Evolutionary conservation across 805 yeast genomes (phyloP).

Genomic region (Debaryomyces hansenii): DNA sequence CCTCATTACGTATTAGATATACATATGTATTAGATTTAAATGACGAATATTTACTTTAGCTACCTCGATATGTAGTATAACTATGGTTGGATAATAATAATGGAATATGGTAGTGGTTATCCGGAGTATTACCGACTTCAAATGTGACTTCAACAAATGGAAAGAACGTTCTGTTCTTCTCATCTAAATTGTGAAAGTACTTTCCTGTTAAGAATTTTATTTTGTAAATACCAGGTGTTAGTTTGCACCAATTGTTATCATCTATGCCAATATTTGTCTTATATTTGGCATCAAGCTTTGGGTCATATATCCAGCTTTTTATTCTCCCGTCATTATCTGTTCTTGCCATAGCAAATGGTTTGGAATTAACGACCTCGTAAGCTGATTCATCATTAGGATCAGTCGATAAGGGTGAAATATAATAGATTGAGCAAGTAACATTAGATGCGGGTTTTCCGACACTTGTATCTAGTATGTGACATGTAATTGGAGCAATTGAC

Average conservation of each 20-base stretch:
- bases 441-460: conserved; percentile 76
- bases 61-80: conserved; percentile 89
- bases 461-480: conserved; percentile 87
- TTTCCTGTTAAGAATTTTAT: conserved; percentile 75
- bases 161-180: conserved; percentile 61
- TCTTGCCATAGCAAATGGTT: conserved; percentile 62
- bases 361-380: conserved; percentile 21
- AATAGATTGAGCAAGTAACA: conserved; percentile 67
- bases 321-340: conserved; percentile 86
- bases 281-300: conserved; percentile 18
- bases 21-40: conserved; percentile 2
- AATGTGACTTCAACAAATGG: conserved; percentile 85
- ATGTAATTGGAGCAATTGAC: conserved; percentile 65
- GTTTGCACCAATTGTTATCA: conserved; percentile 39
- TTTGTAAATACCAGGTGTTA: conserved; percentile 67
- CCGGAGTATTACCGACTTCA: conserved; percentile 63
- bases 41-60: conserved; percentile 30
- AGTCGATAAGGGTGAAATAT: conserved; percentile 24
- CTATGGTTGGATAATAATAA: conserved; percentile 80
- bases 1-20: background rate
- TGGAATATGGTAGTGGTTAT: conserved; percentile 87
- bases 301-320: conserved; percentile 59
- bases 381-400: conserved; percentile 24
- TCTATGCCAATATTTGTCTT: conserved; percentile 29
- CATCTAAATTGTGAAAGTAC: conserved; percentile 46